Conservation (phyloP, 441 rosid genomes). For the Raphanus hybrid region DNA sequence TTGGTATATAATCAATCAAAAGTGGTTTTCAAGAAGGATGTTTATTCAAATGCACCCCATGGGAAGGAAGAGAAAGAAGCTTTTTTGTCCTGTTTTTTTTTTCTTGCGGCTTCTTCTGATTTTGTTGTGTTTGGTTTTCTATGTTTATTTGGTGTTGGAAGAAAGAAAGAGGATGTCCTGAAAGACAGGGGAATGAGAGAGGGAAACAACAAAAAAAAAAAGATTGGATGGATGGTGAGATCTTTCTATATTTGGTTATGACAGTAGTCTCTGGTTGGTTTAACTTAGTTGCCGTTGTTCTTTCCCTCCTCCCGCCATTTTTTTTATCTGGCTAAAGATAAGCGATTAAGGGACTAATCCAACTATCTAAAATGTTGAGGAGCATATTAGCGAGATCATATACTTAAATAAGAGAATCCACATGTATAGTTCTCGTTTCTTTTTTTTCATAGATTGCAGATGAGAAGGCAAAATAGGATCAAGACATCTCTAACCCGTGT, state of each 20-base stretch:
- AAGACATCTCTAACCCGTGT: not conserved
- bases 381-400: not conserved
- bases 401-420: not conserved
- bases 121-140: conserved; percentile 32
- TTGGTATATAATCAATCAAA: conserved; percentile 29
- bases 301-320: conserved; percentile 22
- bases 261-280: conserved; percentile 30
- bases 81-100: conserved; percentile 5
- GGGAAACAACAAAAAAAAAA: conserved; percentile 15
- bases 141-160: conserved; percentile 27
- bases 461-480: not conserved
- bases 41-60: conserved; percentile 44
- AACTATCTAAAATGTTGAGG: not conserved
- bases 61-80: conserved; percentile 43
- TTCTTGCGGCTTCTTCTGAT: conserved; percentile 15
- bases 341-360: not conserved
- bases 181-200: conserved; percentile 15
- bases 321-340: conserved; percentile 9
- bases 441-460: not conserved
- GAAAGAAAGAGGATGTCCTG: conserved; percentile 39
- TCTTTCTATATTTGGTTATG: conserved; percentile 42
- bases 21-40: conserved; percentile 27
- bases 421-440: not conserved
- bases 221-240: conserved; percentile 29
- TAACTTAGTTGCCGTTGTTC: conserved; percentile 19